These are phyloP conservation scores for Mallotus nudiflorus DNA, from an alignment of 345 rosid genomes.

Conservation along the genomic window DNA sequence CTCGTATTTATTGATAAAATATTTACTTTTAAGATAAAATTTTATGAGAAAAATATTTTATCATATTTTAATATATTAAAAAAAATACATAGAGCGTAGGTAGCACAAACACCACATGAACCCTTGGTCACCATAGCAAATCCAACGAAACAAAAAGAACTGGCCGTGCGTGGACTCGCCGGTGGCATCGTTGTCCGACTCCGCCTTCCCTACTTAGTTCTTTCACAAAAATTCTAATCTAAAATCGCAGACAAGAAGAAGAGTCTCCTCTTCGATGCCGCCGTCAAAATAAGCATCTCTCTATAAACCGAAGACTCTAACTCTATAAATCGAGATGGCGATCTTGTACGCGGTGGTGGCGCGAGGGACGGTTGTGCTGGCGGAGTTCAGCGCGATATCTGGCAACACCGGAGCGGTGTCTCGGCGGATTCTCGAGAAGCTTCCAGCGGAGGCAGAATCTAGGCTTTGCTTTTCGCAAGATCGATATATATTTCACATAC, in stretches of 20 bases:
- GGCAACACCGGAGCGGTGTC: slow-evolving; percentile 92
- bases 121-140: too few species aligned
- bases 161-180: slow-evolving; percentile 16
- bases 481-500: slow-evolving; percentile 86
- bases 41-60: too few species aligned
- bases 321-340: slow-evolving; percentile 53
- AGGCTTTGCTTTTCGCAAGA: slow-evolving; percentile 95
- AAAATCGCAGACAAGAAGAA: too few species aligned
- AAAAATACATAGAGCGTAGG: neutral
- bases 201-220: neutral
- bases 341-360: slow-evolving; percentile 90
- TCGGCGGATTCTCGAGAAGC: slow-evolving; percentile 86
- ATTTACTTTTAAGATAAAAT: too few species aligned
- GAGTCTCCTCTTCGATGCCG: neutral
- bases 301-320: neutral
- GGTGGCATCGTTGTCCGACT: slow-evolving; percentile 1
- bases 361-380: slow-evolving; percentile 83
- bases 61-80: too few species aligned
- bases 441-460: slow-evolving; percentile 64
- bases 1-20: too few species aligned
- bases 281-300: neutral
- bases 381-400: slow-evolving; percentile 95
- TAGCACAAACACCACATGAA: too few species aligned
- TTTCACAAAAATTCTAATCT: too few species aligned
- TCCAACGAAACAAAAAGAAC: neutral